phyloP scores from a whole-genome alignment of 495 filamentous ascomycete species.

The Rostrohypoxylon terebratum region DNA sequence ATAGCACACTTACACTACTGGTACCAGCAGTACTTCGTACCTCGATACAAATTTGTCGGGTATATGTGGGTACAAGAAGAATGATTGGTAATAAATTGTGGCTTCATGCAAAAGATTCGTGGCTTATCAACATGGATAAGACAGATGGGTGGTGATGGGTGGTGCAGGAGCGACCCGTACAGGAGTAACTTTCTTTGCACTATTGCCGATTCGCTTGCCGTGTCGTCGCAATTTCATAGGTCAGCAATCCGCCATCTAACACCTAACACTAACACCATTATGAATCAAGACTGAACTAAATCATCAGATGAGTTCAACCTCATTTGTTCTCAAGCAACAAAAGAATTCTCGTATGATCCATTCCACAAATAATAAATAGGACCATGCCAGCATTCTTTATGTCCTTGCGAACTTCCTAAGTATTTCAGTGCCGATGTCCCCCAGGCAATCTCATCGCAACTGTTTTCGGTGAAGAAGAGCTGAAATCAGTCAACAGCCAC shows the following conservation, averaged over 20 bases:
- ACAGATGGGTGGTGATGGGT: too few relatives aligned
- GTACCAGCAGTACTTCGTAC: too few relatives aligned
- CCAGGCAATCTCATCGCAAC: constrained; percentile 1
- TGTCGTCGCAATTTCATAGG: constrained; percentile 24
- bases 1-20: too few relatives aligned
- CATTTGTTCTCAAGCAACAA: constrained; percentile 20
- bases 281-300: constrained; percentile 6
- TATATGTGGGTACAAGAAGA: background rate
- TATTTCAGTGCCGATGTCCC: constrained; percentile 27
- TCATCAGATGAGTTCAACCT: constrained; percentile 25
- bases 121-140: too few relatives aligned
- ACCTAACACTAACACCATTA: background rate
- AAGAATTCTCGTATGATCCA: constrained; percentile 26
- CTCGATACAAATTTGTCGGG: background rate
- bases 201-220: constrained; percentile 49
- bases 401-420: background rate
- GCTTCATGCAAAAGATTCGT: background rate
- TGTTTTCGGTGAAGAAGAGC: constrained; percentile 18
- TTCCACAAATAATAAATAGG: background rate
- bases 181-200: constrained; percentile 44
- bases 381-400: background rate
- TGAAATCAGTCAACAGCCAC: constrained; percentile 1
- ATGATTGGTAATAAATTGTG: background rate
- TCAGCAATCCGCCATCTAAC: background rate
- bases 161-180: background rate